These are phyloP conservation scores for Diutina siamensis DNA, from an alignment of 1,139 yeast genomes.

Conservation along the genomic window DNA sequence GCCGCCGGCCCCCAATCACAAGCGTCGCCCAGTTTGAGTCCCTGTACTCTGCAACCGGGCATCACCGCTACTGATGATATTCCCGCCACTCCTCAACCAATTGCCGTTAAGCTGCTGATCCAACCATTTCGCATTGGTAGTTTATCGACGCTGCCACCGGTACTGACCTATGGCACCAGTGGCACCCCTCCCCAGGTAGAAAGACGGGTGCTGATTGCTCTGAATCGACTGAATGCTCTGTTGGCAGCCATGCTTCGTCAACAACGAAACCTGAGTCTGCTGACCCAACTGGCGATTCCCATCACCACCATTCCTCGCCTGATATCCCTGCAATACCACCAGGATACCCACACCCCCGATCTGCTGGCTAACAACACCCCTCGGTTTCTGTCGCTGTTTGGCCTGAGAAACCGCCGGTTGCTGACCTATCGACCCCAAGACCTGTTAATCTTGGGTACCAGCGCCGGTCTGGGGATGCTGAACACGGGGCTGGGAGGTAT, in stretches of 20 bases:
- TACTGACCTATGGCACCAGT: conserved; percentile 22
- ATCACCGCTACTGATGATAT: not conserved
- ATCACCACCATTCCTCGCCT: conserved; percentile 24
- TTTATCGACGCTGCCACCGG: conserved; percentile 3
- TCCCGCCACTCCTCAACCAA: not conserved
- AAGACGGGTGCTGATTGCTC: conserved; percentile 31
- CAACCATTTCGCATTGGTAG: conserved; percentile 51
- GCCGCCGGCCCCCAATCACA: not conserved
- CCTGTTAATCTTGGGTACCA: conserved; percentile 19
- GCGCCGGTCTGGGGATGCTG: conserved; percentile 27
- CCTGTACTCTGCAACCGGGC: not conserved
- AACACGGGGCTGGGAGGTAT: not conserved
- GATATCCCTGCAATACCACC: conserved; percentile 31
- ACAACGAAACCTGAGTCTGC: conserved; percentile 22
- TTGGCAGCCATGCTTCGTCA: conserved; percentile 40
- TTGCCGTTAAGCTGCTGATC: conserved; percentile 20
- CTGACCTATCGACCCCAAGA: conserved; percentile 27
- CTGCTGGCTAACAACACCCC: conserved; percentile 20
- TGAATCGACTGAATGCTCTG: conserved; percentile 42
- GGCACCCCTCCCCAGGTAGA: conserved; percentile 40
- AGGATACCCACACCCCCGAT: conserved; percentile 9
- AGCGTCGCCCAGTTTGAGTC: not conserved
- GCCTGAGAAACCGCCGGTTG: conserved; percentile 37
- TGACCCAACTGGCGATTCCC: conserved; percentile 13
- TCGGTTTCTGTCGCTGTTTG: conserved; percentile 44